A percentile compares a stretch with the other conserved stretches of the same genome.
phyloP scores from a whole-genome alignment of 208 protist genomes.

The Herpetomonas muscarum region DNA sequence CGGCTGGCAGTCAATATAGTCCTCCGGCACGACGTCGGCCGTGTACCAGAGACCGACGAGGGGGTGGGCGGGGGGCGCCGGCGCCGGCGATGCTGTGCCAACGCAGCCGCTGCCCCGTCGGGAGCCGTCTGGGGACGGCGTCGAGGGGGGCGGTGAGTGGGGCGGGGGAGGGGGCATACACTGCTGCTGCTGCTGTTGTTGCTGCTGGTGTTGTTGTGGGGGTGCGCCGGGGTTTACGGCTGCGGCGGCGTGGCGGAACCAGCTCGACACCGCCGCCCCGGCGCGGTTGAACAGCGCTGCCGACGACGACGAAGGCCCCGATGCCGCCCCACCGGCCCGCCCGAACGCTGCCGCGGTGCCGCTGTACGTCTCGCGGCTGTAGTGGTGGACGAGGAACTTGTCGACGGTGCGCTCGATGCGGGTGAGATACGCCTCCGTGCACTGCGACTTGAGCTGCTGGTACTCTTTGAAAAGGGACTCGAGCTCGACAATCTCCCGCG shows the following conservation, averaged over 20 bases:
- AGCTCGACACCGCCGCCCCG: background rate
- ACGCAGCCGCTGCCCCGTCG: slow-evolving; percentile 11
- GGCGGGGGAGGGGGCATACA: background rate
- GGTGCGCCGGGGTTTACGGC: slow-evolving; percentile 6
- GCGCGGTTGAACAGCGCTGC: background rate
- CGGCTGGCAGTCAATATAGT: slow-evolving; percentile 55
- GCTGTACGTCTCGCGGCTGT: slow-evolving; percentile 15
- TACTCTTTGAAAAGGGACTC: slow-evolving; percentile 47
- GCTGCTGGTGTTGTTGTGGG: background rate
- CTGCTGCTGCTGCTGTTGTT: background rate
- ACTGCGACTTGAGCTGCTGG: slow-evolving; percentile 31
- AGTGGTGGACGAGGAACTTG: slow-evolving; percentile 40
- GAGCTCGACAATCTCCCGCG: slow-evolving; percentile 21
- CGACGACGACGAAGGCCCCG: slow-evolving; percentile 2
- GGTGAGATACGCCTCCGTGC: slow-evolving; percentile 55
- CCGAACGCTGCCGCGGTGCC: background rate
- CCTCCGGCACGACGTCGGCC: slow-evolving; percentile 41
- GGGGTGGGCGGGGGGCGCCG: too few relatives aligned
- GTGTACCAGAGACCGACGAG: slow-evolving; percentile 21
- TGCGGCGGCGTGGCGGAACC: background rate
- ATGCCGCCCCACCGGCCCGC: slow-evolving; percentile 1
- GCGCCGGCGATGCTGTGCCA: too few relatives aligned
- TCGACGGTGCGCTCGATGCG: slow-evolving; percentile 59
- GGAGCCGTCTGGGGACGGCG: too few relatives aligned
- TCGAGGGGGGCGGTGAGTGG: too few relatives aligned